Percentiles rank a stretch among this genome's conserved stretches.
Conservation (phyloP, 139 green algal species). For the Nannochloris sp. region DNA sequence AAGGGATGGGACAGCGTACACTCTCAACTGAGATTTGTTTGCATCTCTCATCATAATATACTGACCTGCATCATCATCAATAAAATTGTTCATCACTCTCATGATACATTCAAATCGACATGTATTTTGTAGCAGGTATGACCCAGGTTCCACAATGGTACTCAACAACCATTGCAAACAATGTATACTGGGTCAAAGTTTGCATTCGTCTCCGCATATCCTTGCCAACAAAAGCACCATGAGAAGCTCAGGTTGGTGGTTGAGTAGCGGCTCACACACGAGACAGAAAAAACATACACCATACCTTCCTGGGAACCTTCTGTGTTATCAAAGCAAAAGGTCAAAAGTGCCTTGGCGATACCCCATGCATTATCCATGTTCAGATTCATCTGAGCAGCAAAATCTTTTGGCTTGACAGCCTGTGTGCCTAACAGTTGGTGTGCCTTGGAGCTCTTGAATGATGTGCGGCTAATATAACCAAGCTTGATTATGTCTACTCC, state of each 20-base stretch:
- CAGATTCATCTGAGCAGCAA: slow-evolving; percentile 89
- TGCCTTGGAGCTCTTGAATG: slow-evolving; percentile 63
- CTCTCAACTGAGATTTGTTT: slow-evolving; percentile 84
- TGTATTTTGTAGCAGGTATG: too few relatives aligned
- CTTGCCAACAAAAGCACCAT: slow-evolving; percentile 16
- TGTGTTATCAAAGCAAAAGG: slow-evolving; percentile 68
- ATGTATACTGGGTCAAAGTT: too few relatives aligned
- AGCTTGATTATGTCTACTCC: slow-evolving; percentile 93
- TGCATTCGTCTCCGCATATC: slow-evolving; percentile 14
- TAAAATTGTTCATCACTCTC: background rate
- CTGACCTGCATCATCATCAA: slow-evolving; percentile 27
- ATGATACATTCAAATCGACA: background rate
- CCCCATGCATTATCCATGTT: slow-evolving; percentile 95
- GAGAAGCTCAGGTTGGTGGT: slow-evolving; percentile 9
- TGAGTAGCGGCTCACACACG: slow-evolving; percentile 5
- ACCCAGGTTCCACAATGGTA: too few relatives aligned
- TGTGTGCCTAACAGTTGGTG: slow-evolving; percentile 88
- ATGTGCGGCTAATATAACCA: slow-evolving; percentile 58
- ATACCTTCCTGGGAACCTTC: slow-evolving; percentile 40
- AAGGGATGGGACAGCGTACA: slow-evolving; percentile 58
- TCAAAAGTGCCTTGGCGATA: slow-evolving; percentile 78
- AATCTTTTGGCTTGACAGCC: slow-evolving; percentile 45
- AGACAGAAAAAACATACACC: background rate
- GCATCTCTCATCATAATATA: slow-evolving; percentile 90
- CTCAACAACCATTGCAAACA: too few relatives aligned